phyloP scores from a whole-genome alignment of 2,329 filamentous ascomycete species.

The Fusarium sp. region DNA sequence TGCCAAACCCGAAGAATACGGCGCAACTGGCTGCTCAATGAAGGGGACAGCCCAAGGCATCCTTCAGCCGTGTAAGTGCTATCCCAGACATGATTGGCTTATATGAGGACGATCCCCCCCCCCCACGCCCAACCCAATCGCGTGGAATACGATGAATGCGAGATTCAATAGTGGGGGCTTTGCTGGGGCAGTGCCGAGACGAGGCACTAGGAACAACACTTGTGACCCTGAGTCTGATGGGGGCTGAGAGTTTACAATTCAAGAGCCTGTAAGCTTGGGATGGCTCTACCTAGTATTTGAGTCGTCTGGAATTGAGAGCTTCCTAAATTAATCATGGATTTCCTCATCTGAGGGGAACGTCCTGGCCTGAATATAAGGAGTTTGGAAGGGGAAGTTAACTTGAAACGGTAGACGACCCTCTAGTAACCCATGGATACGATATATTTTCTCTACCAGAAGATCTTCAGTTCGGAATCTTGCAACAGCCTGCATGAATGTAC shows the following conservation, averaged over 20 bases:
- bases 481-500: not conserved
- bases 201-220: not conserved
- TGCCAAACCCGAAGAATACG: constrained; percentile 34
- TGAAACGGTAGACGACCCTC: not conserved
- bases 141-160: constrained; percentile 46
- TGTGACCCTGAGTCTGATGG: not conserved
- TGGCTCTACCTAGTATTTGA: not conserved
- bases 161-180: constrained; percentile 35
- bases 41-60: constrained; percentile 8
- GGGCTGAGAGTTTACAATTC: not conserved
- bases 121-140: constrained; percentile 6
- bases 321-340: not conserved
- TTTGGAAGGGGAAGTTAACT: not conserved
- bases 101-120: not conserved
- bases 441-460: not conserved
- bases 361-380: not conserved
- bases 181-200: constrained; percentile 24
- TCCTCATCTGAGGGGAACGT: not conserved
- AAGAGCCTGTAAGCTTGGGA: not conserved
- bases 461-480: not conserved
- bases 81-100: constrained; percentile 22
- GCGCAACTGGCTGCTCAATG: not conserved
- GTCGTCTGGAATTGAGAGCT: not conserved
- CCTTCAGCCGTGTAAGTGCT: constrained; percentile 19
- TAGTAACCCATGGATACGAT: not conserved